Evolutionary conservation across 179 eudicot genomes (phyloP).

Genomic region (Drosera spatulata): DNA sequence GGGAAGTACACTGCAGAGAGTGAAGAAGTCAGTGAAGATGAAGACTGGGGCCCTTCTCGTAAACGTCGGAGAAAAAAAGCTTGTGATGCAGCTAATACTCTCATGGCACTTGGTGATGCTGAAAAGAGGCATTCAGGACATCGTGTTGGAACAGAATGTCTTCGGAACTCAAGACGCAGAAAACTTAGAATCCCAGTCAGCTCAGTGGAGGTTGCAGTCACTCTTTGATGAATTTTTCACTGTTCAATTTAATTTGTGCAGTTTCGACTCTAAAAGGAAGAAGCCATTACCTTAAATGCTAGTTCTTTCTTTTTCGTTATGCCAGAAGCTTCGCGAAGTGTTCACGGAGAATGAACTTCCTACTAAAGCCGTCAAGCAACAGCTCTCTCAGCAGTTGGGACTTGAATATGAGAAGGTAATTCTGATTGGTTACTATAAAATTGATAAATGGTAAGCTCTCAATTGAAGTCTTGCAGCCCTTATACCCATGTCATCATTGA

Average conservation of each 20-base stretch:
- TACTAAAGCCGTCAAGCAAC: conserved; percentile 41
- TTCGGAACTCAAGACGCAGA: conserved; percentile 17
- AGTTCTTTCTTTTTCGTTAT: conserved; percentile 9
- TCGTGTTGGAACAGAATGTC: conserved; percentile 15
- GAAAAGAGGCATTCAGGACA: conserved; percentile 24
- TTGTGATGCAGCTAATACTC: conserved; percentile 61
- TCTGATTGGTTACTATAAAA: background rate
- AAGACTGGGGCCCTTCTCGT: conserved; percentile 89
- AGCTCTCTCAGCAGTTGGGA: conserved; percentile 58
- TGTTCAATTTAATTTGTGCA: background rate
- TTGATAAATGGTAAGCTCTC: no score
- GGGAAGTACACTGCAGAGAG: conserved; percentile 49
- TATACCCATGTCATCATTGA: background rate
- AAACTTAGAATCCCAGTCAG: conserved; percentile 55
- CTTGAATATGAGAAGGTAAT: conserved; percentile 71
- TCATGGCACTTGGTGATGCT: conserved; percentile 47
- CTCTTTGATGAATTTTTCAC: background rate
- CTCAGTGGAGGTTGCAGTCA: conserved; percentile 55
- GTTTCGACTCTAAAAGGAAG: background rate
- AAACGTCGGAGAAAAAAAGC: conserved; percentile 60
- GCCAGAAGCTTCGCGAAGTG: conserved; percentile 81
- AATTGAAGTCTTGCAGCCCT: no score
- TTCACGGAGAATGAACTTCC: conserved; percentile 95
- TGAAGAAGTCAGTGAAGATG: conserved; percentile 79
- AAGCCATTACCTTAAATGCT: background rate